Conservation (phyloP, 73 alveolate species). For the Tetrahymena malaccensis region DNA sequence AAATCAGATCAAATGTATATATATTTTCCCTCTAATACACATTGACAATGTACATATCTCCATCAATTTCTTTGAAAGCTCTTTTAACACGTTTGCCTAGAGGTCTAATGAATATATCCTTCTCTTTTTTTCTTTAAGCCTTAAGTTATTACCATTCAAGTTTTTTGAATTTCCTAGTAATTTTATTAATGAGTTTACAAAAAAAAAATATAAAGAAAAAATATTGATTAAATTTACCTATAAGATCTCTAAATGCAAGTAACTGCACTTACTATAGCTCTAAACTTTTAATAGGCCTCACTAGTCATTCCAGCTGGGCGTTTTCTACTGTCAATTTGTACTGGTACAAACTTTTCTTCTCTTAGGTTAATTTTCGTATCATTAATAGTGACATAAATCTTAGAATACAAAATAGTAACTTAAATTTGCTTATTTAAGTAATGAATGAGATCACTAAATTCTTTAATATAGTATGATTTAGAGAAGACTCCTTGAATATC, state of each 20-base stretch:
- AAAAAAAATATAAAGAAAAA: background rate
- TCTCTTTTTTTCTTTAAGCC: background rate
- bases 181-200: background rate
- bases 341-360: background rate
- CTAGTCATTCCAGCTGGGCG: background rate
- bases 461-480: background rate
- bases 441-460: background rate
- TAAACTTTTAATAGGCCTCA: background rate
- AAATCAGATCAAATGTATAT: background rate
- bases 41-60: background rate
- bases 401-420: background rate
- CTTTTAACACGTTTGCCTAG: background rate
- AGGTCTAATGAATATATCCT: background rate
- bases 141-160: background rate
- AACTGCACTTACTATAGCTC: background rate
- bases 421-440: background rate
- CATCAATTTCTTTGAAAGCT: background rate
- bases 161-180: background rate
- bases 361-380: background rate
- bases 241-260: background rate
- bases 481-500: background rate
- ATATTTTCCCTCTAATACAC: background rate
- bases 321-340: background rate
- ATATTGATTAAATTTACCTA: background rate
- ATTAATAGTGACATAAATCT: background rate